Conservation (phyloP, 208 protist genomes). For the Acanthamoeba healyi region DNA sequence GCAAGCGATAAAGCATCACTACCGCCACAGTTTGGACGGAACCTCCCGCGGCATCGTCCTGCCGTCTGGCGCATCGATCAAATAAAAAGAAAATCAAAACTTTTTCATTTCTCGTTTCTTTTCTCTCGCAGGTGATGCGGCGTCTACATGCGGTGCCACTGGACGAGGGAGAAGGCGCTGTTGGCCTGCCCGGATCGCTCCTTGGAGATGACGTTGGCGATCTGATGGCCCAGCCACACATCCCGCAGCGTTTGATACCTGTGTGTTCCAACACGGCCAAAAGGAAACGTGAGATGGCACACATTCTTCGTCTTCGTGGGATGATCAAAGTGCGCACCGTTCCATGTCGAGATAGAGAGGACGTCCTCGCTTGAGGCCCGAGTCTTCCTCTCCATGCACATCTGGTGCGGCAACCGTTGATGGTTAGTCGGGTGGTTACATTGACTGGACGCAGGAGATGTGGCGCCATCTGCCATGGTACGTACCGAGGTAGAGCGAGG, state of each 20-base stretch:
- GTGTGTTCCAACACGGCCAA: neutral
- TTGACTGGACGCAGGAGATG: neutral
- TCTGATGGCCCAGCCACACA: conserved; percentile 42
- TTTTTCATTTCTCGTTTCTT: too few species aligned
- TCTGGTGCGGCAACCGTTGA: neutral
- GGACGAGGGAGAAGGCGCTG: conserved; percentile 35
- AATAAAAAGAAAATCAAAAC: too few species aligned
- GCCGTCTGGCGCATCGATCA: too few species aligned
- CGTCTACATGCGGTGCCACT: conserved; percentile 44
- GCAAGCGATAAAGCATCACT: too few species aligned
- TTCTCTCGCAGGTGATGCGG: too few species aligned
- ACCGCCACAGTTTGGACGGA: too few species aligned
- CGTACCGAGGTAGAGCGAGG: conserved; percentile 58
- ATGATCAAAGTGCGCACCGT: neutral
- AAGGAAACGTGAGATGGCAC: neutral
- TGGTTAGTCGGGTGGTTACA: neutral
- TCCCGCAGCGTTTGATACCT: neutral
- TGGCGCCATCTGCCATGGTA: too few species aligned
- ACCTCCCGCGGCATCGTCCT: too few species aligned
- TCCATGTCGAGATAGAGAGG: conserved; percentile 43
- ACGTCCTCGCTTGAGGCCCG: conserved; percentile 47
- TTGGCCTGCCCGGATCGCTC: conserved; percentile 33
- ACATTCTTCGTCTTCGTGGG: too few species aligned
- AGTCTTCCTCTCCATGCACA: conserved; percentile 61
- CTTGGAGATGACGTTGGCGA: conserved; percentile 53